Evolutionary conservation across 306 rosid species (phyloP), one percentile per base, ranked within the genome.

Genomic region (Cicer cuneatum): DNA sequence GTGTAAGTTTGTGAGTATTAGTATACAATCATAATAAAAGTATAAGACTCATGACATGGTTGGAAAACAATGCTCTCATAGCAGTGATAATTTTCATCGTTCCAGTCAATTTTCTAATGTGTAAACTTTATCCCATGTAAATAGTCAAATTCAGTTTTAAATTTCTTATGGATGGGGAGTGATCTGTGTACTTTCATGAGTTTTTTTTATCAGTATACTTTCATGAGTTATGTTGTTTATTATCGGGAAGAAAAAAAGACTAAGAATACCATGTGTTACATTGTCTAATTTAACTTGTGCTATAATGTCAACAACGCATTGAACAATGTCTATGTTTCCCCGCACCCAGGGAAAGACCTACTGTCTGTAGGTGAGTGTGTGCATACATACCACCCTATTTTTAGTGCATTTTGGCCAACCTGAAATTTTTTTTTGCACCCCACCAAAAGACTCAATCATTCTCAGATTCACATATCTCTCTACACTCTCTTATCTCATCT

Each of bases 11-110:
- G 47, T 67, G 19, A 66, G 70, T 73, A 13, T 15, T 15, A 41
- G 66, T 68, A 62, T 69, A 19, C 35, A 45, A 38, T 65, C 47
- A 48, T 14, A 43, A 75, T 37, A 8, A 47, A 47, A 60, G 71
- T 48, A 69, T 15, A 38, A 33, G 72, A 51, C 41, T 77, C 48
- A 7, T 77, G 46, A 10, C 45, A 59, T 73, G 60, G 60, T 73
- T 65, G 69, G 21, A 43, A 67, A 78, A 53, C 53, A 49, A 67
- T 72, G 58, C 59, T 73, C 59, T 73, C 59, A 15, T 7, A 14
- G 73, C 51, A 18, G 72, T 69, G 42, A 21, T 73, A 68, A 45
- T 33, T 58, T 59, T 60, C 46, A 48, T n/a, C 40, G 63, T 52
- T 72, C 60, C 52, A 71, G 18, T 8, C 67, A 63, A 35, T 42